Base-by-base conservation (phyloP, 805 yeast species). In the Blastobotrys terrestris region DNA sequence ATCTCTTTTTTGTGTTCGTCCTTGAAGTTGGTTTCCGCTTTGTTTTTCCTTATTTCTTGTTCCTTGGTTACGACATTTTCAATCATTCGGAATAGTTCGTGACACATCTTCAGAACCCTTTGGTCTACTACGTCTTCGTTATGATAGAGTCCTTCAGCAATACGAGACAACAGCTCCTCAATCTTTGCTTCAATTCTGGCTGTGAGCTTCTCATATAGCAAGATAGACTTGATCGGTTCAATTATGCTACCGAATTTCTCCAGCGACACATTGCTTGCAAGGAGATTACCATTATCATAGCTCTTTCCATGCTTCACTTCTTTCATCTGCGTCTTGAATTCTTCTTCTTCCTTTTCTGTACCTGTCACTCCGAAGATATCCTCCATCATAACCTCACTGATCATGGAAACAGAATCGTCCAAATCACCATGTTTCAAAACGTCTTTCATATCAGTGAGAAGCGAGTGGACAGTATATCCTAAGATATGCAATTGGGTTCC, bases 401-500 rank as follows among this genome's bases (percentile, higher is more conserved):
- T 70, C 51, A 84, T 60, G 1, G 71, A 71, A 2, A 84, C 79
- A 48, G 74, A 67, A 8, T 81, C 75, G 66, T 90, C 94, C 44
- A 92, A 70, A 54, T 87, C 95, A 5, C 96, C 95, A 58, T 79
- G 85, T 0, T 63, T 54, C 44, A 87, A 67, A 3, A 59, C 55
- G 11, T 63, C 57, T 3, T 71, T 66, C 58, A 87, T 69, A 6
- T 80, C 75, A 1, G 78, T 78, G 50, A 94, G 68, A 40, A 92
- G 69, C 48, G 82, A 74, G 67, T 94, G 97, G 3, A 88, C 79
- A 0, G 97, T 87, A 69, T 74, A 94, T 63, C 97, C 89, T 60
- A 94, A 78, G 54, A 94, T 89, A 69, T 94, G 99, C 50, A 90
- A 79, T 65, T 94, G 98, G 13, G 96, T 87, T 21, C 99, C 99